Percentiles rank a stretch among this genome's conserved stretches.
Conservation (phyloP, 306 rosid genomes). For the Dalbergia oliveri region DNA sequence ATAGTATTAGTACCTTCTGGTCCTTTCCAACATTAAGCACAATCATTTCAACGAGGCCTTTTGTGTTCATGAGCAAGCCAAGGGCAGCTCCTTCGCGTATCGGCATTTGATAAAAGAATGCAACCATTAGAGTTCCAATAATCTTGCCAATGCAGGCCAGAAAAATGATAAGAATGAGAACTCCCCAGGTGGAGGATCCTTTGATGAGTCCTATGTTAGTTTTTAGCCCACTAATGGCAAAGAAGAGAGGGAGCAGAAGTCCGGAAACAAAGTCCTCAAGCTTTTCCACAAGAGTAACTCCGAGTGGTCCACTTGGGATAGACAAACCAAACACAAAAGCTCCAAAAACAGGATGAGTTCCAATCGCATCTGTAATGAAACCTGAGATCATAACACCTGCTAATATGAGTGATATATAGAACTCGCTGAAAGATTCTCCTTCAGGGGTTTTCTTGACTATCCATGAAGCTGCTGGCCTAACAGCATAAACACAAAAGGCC, state of each 20-base stretch:
- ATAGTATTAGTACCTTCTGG: constrained; percentile 61
- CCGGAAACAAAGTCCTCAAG: constrained; percentile 97
- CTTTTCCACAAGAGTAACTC: constrained; percentile 85
- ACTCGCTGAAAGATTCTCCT: constrained; percentile 81
- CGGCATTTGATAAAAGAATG: constrained; percentile 68
- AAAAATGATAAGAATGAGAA: constrained; percentile 61
- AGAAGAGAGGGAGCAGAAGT: constrained; percentile 90
- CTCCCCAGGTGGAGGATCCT: constrained; percentile 60
- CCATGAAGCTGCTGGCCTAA: constrained; percentile 76
- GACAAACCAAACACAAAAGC: constrained; percentile 90
- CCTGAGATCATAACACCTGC: constrained; percentile 94
- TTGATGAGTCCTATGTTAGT: constrained; percentile 59
- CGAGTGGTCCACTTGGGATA: constrained; percentile 92
- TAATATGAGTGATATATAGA: constrained; percentile 74
- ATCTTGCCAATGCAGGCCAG: constrained; percentile 79
- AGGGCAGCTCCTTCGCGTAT: constrained; percentile 74
- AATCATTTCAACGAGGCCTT: constrained; percentile 90
- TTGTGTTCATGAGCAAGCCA: constrained; percentile 94
- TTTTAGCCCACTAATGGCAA: constrained; percentile 87
- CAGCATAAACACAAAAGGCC: constrained; percentile 53
- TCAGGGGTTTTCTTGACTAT: constrained; percentile 78
- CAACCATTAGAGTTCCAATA: constrained; percentile 69
- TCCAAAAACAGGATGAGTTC: constrained; percentile 92
- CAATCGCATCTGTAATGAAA: constrained; percentile 89
- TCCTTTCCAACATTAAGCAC: constrained; percentile 92